These are phyloP conservation scores for Carex pumila DNA, from an alignment of 176 grass and related monocot species.

Conservation along the genomic window DNA sequence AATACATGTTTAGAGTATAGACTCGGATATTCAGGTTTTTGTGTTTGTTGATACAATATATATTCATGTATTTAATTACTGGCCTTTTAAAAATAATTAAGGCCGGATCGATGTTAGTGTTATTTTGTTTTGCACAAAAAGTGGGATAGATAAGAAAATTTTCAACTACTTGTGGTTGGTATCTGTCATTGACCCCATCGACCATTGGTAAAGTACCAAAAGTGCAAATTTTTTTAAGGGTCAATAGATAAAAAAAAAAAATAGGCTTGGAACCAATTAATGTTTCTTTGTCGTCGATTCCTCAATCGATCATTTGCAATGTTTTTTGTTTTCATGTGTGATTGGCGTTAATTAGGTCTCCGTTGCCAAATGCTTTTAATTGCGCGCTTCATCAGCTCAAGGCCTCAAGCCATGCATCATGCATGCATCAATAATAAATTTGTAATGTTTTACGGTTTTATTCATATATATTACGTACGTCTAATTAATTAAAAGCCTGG, in stretches of 20 bases:
- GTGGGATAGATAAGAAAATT: not conserved
- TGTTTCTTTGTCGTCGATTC: constrained; percentile 17
- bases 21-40: not conserved
- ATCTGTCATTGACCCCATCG: constrained; percentile 14
- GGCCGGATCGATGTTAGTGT: not conserved
- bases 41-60: not conserved
- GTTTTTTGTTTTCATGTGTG: constrained; percentile 5
- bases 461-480: too few species aligned
- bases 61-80: not conserved
- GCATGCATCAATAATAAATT: not conserved
- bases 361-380: not conserved
- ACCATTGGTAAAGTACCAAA: constrained; percentile 12
- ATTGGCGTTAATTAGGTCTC: constrained; percentile 3
- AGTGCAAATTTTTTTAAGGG: constrained; percentile 12
- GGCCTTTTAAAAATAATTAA: not conserved
- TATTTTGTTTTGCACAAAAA: not conserved
- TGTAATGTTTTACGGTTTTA: not conserved
- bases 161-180: constrained; percentile 23
- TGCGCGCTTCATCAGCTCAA: not conserved
- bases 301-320: constrained; percentile 24
- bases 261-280: not conserved
- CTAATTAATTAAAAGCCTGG: too few species aligned
- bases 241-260: constrained; percentile 12
- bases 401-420: not conserved
- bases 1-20: not conserved